A percentile compares a stretch with the other conserved stretches of the same genome.
phyloP scores from a whole-genome alignment of 2,329 filamentous ascomycete species.

The Calonectria naviculata region DNA sequence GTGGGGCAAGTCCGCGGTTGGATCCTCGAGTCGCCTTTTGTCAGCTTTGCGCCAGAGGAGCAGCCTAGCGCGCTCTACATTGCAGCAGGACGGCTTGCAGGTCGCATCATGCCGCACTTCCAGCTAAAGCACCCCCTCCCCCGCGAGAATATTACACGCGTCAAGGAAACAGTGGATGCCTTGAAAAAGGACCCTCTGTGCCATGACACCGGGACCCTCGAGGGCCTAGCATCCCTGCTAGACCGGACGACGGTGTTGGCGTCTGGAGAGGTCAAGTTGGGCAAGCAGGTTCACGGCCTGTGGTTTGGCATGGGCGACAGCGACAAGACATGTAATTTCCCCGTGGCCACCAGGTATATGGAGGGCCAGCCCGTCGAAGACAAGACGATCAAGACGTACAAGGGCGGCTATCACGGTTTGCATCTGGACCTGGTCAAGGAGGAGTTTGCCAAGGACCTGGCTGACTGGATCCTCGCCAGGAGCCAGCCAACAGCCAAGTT shows the following conservation, averaged over 20 bases:
- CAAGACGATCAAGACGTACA: conserved; percentile 78
- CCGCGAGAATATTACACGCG: conserved; percentile 72
- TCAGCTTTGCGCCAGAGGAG: conserved; percentile 75
- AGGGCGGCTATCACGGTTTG: conserved; percentile 82
- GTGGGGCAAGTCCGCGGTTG: conserved; percentile 75
- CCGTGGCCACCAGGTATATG: conserved; percentile 73
- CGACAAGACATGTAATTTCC: conserved; percentile 76
- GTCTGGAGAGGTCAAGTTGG: conserved; percentile 62
- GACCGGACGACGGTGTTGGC: conserved; percentile 75
- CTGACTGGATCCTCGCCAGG: conserved; percentile 72
- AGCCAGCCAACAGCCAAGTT: conserved; percentile 49
- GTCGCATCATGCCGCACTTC: conserved; percentile 72
- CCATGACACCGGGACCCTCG: conserved; percentile 88
- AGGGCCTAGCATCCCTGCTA: conserved; percentile 81
- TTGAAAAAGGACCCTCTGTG: conserved; percentile 76
- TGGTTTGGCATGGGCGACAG: conserved; percentile 82
- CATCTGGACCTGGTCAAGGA: conserved; percentile 69
- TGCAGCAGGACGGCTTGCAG: conserved; percentile 73
- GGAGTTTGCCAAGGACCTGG: conserved; percentile 69
- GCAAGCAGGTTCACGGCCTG: conserved; percentile 69
- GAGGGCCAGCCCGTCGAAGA: conserved; percentile 70
- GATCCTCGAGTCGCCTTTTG: conserved; percentile 81
- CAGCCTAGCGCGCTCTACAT: conserved; percentile 74
- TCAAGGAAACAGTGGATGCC: conserved; percentile 69
- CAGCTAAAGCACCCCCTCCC: conserved; percentile 77